Evolutionary conservation across 1,139 yeast species (phyloP), one percentile per base, ranked within the genome.

Genomic region (Sugiyamaella neomexicana): DNA sequence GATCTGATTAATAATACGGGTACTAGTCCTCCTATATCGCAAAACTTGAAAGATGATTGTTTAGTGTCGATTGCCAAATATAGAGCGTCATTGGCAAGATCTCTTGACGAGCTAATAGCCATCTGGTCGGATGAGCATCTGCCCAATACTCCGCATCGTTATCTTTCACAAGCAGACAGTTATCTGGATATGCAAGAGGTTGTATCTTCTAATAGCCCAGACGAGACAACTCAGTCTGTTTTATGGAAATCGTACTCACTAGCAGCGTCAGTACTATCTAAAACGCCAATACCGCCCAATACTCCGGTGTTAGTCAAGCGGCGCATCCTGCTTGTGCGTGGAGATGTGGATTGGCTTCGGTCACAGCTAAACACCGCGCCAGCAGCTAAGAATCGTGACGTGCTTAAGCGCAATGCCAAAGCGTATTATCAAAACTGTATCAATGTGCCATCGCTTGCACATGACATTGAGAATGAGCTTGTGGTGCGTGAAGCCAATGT

Each of bases 321-420:
- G 47, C 57, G 49, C 16, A 48, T 62, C 27, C 60, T 62, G 57
- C 43, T 60, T 23, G 62, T 60, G 9, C 58, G 63, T 10, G 69
- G 68, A 8, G 69, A 66, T 49, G 54, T 65, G 10, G 69, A 65
- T 17, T 58, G 60, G 58, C 46, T 60, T 40, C 58, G 69, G 15
- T 43, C 65, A 2, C 54, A 46, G 29, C 50, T 64, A 13, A 56
- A 51, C 5, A 42, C 50, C 5, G 58, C 59, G 2, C 60, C 62
- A 1, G 67, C 68, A 6, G 48, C 44, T 3, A 62, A 57, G 50
- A 61, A 65, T 55, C 51, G 57, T 15, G 47, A 41, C 8, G 58
- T 59, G 10, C 57, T 66, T 23, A 46, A 50, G 6, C 51, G 56
- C 25, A 66, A 66, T 43, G 66, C 69, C 16, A 41, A 51, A 16